Evolutionary conservation across 768 basidiomycete genomes (phyloP).

Genomic region (Rhizopogon roseolus): DNA sequence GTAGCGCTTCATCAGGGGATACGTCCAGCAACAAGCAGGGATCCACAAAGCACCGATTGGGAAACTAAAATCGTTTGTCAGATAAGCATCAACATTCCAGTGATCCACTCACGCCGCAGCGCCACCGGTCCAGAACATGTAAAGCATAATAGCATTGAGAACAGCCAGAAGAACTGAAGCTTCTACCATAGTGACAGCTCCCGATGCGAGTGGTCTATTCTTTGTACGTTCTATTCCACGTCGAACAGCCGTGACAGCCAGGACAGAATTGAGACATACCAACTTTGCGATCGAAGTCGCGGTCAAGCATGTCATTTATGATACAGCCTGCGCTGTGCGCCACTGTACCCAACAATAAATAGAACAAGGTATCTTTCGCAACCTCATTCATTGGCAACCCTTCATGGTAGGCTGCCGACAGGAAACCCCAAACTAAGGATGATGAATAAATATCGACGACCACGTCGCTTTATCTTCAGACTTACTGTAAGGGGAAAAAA

Average conservation of each 20-base stretch:
- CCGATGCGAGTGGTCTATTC: constrained; percentile 44
- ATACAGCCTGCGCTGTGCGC: constrained; percentile 48
- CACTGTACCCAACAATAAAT: constrained; percentile 2
- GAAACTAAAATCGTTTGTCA: constrained; percentile 6
- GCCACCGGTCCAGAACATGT: constrained; percentile 9
- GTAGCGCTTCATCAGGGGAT: constrained; percentile 24
- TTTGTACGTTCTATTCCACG: constrained; percentile 39
- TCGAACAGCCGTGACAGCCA: not conserved
- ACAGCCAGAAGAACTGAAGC: constrained; percentile 36
- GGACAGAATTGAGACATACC: constrained; percentile 28
- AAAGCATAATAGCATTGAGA: constrained; percentile 12
- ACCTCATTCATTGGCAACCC: not conserved
- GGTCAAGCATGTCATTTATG: constrained; percentile 53
- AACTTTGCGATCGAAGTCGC: constrained; percentile 47
- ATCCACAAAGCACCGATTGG: constrained; percentile 13
- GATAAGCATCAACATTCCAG: not conserved
- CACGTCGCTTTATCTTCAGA: not conserved
- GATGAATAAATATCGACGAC: no score
- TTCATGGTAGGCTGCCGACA: not conserved
- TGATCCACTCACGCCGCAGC: not conserved
- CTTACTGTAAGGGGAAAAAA: not conserved
- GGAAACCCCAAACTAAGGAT: not conserved
- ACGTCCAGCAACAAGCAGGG: constrained; percentile 16
- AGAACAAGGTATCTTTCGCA: not conserved
- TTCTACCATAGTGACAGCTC: constrained; percentile 38